Percentiles rank a stretch among this genome's conserved stretches.
Conservation (phyloP, 495 filamentous ascomycete genomes). For the Penicillium silybi region DNA sequence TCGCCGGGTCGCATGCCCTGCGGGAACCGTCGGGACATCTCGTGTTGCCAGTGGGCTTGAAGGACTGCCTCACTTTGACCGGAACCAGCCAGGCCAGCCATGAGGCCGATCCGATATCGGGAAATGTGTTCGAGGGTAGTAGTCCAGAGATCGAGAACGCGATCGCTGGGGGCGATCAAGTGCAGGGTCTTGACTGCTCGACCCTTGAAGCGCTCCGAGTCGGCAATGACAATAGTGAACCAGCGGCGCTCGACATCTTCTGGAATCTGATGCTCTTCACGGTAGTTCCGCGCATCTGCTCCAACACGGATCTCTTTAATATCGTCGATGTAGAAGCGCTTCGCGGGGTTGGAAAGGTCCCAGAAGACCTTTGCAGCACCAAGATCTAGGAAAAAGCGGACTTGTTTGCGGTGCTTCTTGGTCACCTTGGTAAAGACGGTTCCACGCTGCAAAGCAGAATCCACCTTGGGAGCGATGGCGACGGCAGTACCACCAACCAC, state of each 20-base stretch:
- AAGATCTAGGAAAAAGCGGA: conserved; percentile 73
- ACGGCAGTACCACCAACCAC: conserved; percentile 16
- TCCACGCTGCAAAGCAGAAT: conserved; percentile 67
- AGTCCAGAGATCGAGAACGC: conserved; percentile 72
- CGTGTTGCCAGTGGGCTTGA: conserved; percentile 76
- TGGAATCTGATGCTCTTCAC: conserved; percentile 71
- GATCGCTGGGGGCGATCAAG: conserved; percentile 68
- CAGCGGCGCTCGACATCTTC: conserved; percentile 62
- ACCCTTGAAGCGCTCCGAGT: conserved; percentile 62
- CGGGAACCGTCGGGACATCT: conserved; percentile 68
- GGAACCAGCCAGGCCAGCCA: conserved; percentile 76
- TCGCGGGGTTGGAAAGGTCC: conserved; percentile 73
- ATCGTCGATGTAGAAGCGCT: conserved; percentile 89
- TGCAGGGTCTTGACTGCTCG: conserved; percentile 74
- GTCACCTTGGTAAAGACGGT: conserved; percentile 76
- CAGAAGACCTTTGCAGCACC: conserved; percentile 82
- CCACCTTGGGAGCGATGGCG: conserved; percentile 64
- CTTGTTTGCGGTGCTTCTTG: conserved; percentile 69
- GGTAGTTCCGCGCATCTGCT: conserved; percentile 82
- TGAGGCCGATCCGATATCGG: conserved; percentile 79
- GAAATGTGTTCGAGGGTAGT: conserved; percentile 73
- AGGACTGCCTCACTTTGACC: conserved; percentile 72
- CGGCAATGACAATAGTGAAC: conserved; percentile 83
- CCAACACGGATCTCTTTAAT: conserved; percentile 85
- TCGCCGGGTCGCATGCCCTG: conserved; percentile 51